Evolutionary conservation across 148 eudicot genomes (phyloP).

Genomic region (Polygonum maritimum): DNA sequence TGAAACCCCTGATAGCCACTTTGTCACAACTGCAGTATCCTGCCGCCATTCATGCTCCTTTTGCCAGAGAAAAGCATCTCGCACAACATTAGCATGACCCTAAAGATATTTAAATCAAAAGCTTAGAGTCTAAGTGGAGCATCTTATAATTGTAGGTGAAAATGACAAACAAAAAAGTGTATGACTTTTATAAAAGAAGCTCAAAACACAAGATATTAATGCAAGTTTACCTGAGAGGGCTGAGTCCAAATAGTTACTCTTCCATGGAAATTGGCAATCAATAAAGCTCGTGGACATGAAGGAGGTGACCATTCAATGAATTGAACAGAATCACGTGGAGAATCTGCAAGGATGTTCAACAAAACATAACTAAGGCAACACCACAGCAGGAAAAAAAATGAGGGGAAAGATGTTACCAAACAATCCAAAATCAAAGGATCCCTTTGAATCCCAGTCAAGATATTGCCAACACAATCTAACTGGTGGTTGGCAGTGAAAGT

Average conservation of each 20-base stretch:
- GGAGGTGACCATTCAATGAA: conserved; percentile 98
- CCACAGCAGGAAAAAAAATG: not conserved
- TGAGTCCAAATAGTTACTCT: conserved; percentile 93
- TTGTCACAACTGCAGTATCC: conserved; percentile 97
- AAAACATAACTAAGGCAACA: not conserved
- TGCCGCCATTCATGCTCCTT: conserved; percentile 97
- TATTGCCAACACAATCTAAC: not conserved
- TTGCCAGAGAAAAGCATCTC: conserved; percentile 92
- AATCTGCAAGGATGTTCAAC: conserved; percentile 37
- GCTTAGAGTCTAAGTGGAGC: not conserved
- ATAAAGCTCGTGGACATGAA: conserved; percentile 78
- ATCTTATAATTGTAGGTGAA: not conserved
- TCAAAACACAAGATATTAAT: not conserved
- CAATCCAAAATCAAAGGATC: not conserved
- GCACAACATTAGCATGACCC: conserved; percentile 82
- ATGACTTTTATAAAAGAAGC: not conserved
- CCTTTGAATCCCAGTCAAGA: not conserved
- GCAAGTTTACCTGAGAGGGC: conserved; percentile 58
- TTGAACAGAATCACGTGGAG: conserved; percentile 98
- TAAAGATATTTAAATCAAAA: conserved; percentile 16
- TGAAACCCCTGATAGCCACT: conserved; percentile 94
- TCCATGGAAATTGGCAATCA: conserved; percentile 90
- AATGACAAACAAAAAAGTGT: not conserved
- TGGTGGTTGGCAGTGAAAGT: not conserved
- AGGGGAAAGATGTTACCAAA: not conserved